Percentiles rank a stretch among this genome's conserved stretches.
phyloP scores from a whole-genome alignment of 495 filamentous ascomycete genomes.

The Neurospora sp. region DNA sequence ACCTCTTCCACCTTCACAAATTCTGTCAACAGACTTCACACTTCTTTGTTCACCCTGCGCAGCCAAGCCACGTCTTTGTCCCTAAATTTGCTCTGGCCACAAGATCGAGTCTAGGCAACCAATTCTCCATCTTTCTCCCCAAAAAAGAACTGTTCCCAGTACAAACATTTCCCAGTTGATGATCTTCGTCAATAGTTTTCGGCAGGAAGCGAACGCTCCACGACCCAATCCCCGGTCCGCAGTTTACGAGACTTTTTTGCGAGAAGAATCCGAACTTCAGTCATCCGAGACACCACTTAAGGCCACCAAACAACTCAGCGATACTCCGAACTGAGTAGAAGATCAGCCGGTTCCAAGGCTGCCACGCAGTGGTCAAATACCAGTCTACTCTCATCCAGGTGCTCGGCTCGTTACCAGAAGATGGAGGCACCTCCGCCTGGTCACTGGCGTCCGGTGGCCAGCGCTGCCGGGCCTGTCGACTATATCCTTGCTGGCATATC shows the following conservation, averaged over 20 bases:
- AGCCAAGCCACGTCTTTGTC: not conserved
- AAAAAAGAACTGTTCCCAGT: not conserved
- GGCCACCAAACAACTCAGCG: not conserved
- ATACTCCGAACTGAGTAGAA: not conserved
- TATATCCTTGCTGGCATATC: slow-evolving; percentile 15
- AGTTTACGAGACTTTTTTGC: not conserved
- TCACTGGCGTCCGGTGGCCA: not conserved
- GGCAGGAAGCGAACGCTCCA: not conserved
- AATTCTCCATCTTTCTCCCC: not conserved
- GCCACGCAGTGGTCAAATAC: not conserved
- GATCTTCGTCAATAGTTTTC: not conserved
- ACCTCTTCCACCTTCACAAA: not conserved
- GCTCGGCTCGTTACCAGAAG: not conserved
- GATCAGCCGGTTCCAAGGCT: not conserved
- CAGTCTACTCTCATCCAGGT: not conserved
- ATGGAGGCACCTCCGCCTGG: not conserved
- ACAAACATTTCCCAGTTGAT: not conserved
- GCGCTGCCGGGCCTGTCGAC: slow-evolving; percentile 11
- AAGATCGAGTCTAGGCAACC: not conserved
- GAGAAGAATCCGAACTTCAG: not conserved
- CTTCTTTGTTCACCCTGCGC: not conserved
- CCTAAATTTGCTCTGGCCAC: not conserved
- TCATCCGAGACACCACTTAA: not conserved
- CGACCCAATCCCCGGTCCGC: not conserved
- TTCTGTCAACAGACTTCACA: not conserved